Base-by-base conservation (phyloP, 495 filamentous ascomycete species). In the Entonaema liquescens region DNA sequence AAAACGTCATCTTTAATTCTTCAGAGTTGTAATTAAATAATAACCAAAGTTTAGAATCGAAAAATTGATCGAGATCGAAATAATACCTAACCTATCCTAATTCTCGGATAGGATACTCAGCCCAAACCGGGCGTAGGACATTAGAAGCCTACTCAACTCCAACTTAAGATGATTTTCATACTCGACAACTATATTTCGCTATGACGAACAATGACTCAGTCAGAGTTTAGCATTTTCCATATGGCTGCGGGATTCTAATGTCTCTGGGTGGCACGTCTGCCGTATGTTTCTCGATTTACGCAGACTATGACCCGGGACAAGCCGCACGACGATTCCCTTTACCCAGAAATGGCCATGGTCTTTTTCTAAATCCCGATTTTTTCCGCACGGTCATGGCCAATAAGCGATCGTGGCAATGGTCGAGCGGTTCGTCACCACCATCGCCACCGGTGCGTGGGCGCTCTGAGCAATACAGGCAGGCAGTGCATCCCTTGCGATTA, bases 401-500 rank as follows among this genome's bases (percentile, higher is more conserved):
- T 68, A 21, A 68, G 12, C 15, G 9, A n/a, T 13, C 19, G 19
- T 28, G 50, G 50, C 36, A 36, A 50, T 7, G 31, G 23, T 52
- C n/a, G 33, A 57, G 23, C 47, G 29, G 23, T 61, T 61, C 33
- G 49, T 65, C 65, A 62, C 31, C 55, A 56, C n/a, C 59, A 31
- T 60, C 44, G 61, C 62, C 70, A 68, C 63, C 26, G 9, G n/a
- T 15, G 31, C 19, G n/a, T n/a, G n/a, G 11, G 38, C 25, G 40
- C 17, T 44, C 47, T 68, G 25, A 65, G 64, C 55, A 38, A 31
- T 36, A 31, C 33, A n/a, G 49, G 60, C 11, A 9, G 31, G 25
- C 62, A 29, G 40, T 54, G 65, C 44, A 58, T 28, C 56, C 44
- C 61, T 69, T 54, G 52, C 33, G 57, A 69, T 73, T 73, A 73